Evolutionary conservation across 2,329 filamentous ascomycete species (phyloP).

Genomic region (Fusarium illudens): DNA sequence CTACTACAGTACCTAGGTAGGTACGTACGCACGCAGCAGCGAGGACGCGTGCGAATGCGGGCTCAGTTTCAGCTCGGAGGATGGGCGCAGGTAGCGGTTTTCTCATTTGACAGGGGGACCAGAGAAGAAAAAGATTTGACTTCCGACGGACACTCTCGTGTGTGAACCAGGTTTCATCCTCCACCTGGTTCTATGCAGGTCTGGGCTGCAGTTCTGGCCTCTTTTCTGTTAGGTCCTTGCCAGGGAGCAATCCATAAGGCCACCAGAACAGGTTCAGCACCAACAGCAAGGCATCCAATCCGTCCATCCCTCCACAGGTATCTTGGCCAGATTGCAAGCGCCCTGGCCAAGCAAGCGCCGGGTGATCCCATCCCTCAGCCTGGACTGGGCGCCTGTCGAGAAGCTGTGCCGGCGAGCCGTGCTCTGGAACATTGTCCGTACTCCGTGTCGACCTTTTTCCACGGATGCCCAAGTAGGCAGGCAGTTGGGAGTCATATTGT

Average conservation of each 20-base stretch:
- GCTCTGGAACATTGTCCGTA: background rate
- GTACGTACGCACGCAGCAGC: background rate
- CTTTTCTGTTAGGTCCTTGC: background rate
- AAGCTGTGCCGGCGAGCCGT: conserved; percentile 32
- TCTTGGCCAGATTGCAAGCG: conserved; percentile 5
- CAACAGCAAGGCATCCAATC: background rate
- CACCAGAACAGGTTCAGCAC: background rate
- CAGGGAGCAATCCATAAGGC: background rate
- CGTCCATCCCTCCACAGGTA: no score
- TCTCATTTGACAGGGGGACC: background rate
- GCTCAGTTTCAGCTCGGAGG: background rate
- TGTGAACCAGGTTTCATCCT: conserved; percentile 21
- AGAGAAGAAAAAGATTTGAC: background rate
- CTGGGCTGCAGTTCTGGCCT: background rate
- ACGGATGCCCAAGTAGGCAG: background rate
- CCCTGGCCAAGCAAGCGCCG: conserved; percentile 25
- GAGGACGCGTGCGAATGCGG: background rate
- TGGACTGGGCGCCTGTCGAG: conserved; percentile 17
- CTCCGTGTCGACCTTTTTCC: background rate
- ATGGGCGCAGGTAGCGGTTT: background rate
- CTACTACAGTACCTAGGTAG: no score
- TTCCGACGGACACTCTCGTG: background rate
- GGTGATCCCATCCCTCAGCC: conserved; percentile 12
- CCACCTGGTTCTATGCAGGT: conserved; percentile 10
- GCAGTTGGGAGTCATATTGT: background rate